Evolutionary conservation across 805 yeast genomes (phyloP), one percentile per base, ranked within the genome.

Genomic region (Cyberlindnera saturnus): DNA sequence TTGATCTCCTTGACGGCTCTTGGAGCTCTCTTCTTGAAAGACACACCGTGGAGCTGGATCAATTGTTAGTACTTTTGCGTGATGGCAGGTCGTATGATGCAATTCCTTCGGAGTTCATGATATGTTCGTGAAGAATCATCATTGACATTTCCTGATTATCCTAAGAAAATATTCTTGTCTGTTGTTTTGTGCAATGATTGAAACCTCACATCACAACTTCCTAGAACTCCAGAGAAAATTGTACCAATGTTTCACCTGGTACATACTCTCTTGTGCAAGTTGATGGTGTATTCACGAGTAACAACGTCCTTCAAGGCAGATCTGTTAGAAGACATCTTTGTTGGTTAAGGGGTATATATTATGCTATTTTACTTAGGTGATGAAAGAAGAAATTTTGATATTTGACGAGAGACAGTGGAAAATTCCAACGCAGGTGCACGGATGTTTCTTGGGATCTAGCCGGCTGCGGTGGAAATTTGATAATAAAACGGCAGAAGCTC

Each of bases 1-100:
- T 88, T 91, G 80, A 93, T 90, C 77, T 89, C 99, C 86, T 88
- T 93, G 77, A 91, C 93, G 66, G 99, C 99, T 72, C 79, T 87
- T 78, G 99, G 99, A 69, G 99, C 99, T 81, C 97, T 89, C 86
- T 86, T 86, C 83, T 93, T 93, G 96, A 91, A 93, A 77, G 88
- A 86, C 64, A 84, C 90, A 81, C 98, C 98, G 77, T 87, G 96
- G 72, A 89, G 86, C 95, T 85, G 66, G 37, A 60, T 41, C 33
- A 38, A n/a, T 49, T 40, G 75, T 71, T 74, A 74, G 77, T 74
- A 73, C 32, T 19, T 14, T 31, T n/a, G 15, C 6, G 15, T 5
- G 9, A 15, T 3, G 16, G 16, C 16, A 31, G 33, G 10, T 31
- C 18, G 38, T 32, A 36, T 30, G 6, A 23, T 2, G 28, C 28